Evolutionary conservation across 2,329 filamentous ascomycete species (phyloP), one percentile per base, ranked within the genome.

Genomic region (Huntiella bhutanensis): DNA sequence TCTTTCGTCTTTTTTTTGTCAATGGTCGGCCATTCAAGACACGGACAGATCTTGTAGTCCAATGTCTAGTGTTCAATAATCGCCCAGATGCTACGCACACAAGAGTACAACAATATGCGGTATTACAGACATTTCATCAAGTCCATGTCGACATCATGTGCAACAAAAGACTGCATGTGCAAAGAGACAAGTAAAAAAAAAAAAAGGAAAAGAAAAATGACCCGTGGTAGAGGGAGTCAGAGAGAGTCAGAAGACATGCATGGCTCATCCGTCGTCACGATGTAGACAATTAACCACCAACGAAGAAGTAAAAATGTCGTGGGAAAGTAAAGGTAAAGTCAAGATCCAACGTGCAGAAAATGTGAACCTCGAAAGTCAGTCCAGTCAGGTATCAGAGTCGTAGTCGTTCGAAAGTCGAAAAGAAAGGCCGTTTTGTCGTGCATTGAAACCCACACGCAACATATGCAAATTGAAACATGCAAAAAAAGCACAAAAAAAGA

Each of bases 191-290:
- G 19, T 15, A 5, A 37, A 36, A 22, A 33, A 37, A 36, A 34
- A 43, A 13, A 22, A 32, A 35, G 32, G n/a, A 15, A 41, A 39
- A n/a, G 11, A 16, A 16, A 15, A 43, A 40, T 10, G 42, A 42
- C 38, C 43, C 33, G 45, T 49, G 33, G 46, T 41, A 38, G 43
- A 38, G 28, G 38, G 13, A 45, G 33, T 33, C 32, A 41, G 43
- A 45, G 15, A 45, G 7, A 43, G 33, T 33, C 32, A 47, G 22
- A 42, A 11, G 37, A 47, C 42, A 33, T 35, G 38, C 45, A 33
- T 40, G 39, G 39, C 42, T 40, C 45, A 33, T 34, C 33, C 45
- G 38, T 34, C 33, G 39, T 46, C 12, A 33, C 37, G 39, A 13
- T 40, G 40, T 46, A 38, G 17, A 38, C 32, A 40, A 38, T 28